Evolutionary conservation across 202 grass and related monocot genomes (phyloP), one percentile per base, ranked within the genome.

Genomic region (Cymbopogon flexuosus): DNA sequence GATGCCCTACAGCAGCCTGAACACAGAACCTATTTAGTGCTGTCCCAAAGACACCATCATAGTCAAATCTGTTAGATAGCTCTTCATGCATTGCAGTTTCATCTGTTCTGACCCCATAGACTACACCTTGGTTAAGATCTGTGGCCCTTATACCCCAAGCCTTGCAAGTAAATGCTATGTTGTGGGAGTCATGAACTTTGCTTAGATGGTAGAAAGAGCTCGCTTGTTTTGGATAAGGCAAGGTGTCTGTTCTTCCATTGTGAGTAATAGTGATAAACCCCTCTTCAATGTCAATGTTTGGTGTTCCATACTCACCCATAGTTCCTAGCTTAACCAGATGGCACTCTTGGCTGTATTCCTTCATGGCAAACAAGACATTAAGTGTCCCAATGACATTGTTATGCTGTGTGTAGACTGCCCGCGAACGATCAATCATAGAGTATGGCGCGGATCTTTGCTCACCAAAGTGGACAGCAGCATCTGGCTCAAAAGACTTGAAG

Each of bases 361-460:
- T 94, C 36, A 97, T 94, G 46, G 91, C 91, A 68, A 97, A 97
- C 42, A 97, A 75, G 13, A 97, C 94, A 76, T 97, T 97, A 69
- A 97, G 91, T 18, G 94, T 97, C 78, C 94, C 94, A 76, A 97
- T 90, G 76, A 97, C 91, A 52, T 97, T 97, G 81, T 97, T 97
- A 45, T 97, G 87, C 56, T 97, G 94, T 18, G 94, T 97, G 36
- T 87, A 97, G 30, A 97, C 89, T 70, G 94, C 94, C 57, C 94
- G 86, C 18, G 94, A 90, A 67, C 89, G 87, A 83, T 97, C 94
- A 60, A 97, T 97, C 94, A 97, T 97, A 79, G 94, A 97, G 79
- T 89, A 97, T 22, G 91, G 94, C 29, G 94, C 94, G 2, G 94
- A 94, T 75, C 94, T 87, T 71, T 97, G 94, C 84, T 97, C 94